phyloP scores from a whole-genome alignment of 257 asterid species.

The Avicennia marina region DNA sequence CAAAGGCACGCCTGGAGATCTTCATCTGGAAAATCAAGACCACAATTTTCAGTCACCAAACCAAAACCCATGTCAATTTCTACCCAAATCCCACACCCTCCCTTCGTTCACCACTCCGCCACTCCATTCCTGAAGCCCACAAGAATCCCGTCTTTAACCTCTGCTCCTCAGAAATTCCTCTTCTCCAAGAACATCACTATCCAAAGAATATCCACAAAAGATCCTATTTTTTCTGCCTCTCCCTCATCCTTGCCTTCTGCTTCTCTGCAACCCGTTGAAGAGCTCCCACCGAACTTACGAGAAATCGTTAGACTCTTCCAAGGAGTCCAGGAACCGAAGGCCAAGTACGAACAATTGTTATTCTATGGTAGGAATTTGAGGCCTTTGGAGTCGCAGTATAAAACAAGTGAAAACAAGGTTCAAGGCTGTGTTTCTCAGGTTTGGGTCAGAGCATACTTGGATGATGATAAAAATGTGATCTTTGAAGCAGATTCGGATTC shows the following conservation, averaged over 20 bases:
- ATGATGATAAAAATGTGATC: constrained; percentile 50
- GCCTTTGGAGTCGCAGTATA: constrained; percentile 54
- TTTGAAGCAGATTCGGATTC: constrained; percentile 95
- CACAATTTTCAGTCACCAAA: not conserved
- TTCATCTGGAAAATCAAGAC: not conserved
- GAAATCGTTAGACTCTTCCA: constrained; percentile 69
- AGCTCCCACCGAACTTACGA: constrained; percentile 75
- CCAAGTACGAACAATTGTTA: constrained; percentile 71
- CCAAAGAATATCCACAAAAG: constrained; percentile 43
- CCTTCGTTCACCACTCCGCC: constrained; percentile 22
- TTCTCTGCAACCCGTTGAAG: constrained; percentile 61
- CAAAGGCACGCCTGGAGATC: not conserved
- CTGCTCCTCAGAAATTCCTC: constrained; percentile 23
- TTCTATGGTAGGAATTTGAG: constrained; percentile 63
- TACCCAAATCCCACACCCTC: constrained; percentile 27
- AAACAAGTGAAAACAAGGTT: constrained; percentile 62
- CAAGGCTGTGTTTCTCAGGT: constrained; percentile 95
- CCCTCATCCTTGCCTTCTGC: constrained; percentile 33
- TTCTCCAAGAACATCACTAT: constrained; percentile 39
- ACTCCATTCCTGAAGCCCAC: constrained; percentile 28
- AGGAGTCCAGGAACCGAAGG: constrained; percentile 63
- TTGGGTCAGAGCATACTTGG: constrained; percentile 80
- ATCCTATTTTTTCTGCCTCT: constrained; percentile 25
- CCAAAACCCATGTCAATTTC: constrained; percentile 55
- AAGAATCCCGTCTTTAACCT: constrained; percentile 24